Evolutionary conservation across 495 filamentous ascomycete genomes (phyloP).

Genomic region (Penicillium flavigenum): DNA sequence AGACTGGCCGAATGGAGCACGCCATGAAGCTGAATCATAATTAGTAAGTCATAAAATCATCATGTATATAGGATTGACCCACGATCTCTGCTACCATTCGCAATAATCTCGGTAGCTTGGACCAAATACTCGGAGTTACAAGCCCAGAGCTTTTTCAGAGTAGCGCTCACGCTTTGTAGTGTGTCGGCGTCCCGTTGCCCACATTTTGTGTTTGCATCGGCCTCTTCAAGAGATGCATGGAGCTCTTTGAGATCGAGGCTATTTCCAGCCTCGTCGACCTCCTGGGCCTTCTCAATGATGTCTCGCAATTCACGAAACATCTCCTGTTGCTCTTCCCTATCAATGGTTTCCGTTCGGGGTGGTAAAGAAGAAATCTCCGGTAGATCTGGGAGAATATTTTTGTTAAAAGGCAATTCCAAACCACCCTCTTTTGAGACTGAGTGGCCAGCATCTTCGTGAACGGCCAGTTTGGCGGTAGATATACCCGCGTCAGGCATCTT

Average conservation of each 20-base stretch:
- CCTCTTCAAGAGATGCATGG: conserved; percentile 30
- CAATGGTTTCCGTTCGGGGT: conserved; percentile 14
- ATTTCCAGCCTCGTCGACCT: conserved; percentile 16
- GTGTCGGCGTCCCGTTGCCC: conserved; percentile 22
- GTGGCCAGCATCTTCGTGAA: conserved; percentile 11
- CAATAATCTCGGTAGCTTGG: conserved; percentile 57
- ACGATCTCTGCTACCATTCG: conserved; percentile 68
- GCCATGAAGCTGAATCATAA: conserved; percentile 54
- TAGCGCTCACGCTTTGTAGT: conserved; percentile 27
- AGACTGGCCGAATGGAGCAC: conserved; percentile 62
- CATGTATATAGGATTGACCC: conserved; percentile 31
- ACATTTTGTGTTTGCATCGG: conserved; percentile 23
- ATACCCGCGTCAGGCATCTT: conserved; percentile 26
- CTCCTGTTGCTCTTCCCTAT: conserved; percentile 26
- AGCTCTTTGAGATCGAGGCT: conserved; percentile 27
- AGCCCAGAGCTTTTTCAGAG: conserved; percentile 39
- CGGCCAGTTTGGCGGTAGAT: conserved; percentile 11
- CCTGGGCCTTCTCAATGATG: conserved; percentile 25
- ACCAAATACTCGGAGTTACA: conserved; percentile 45
- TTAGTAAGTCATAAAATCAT: conserved; percentile 16
- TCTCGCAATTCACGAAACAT: conserved; percentile 32
- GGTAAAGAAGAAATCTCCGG: conserved; percentile 20
- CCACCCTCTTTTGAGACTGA: conserved; percentile 1
- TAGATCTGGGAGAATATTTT: conserved; percentile 28
- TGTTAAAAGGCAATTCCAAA: conserved; percentile 31